Base-by-base conservation (phyloP, 2,329 filamentous ascomycete genomes). In the Ophiostoma sp. region DNA sequence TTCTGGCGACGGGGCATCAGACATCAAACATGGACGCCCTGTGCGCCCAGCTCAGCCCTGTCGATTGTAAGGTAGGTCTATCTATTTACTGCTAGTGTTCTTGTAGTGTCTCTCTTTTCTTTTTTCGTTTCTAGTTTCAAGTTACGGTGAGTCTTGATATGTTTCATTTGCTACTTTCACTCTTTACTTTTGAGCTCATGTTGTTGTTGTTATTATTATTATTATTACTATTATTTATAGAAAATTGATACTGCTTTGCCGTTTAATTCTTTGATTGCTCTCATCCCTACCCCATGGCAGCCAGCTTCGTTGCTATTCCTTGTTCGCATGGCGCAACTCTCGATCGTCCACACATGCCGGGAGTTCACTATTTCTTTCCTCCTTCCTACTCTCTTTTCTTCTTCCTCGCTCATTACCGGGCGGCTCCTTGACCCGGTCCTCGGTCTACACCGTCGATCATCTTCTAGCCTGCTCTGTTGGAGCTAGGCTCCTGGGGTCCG, bases 21-120 rank as follows among this genome's bases (percentile, higher is more conserved):
- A 55, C 49, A 55, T 55, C 49, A 49, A 49, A 55, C 49, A 55
- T 7, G 18, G 27, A 55, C 49, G 4, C 49, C 49, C 49, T 27
- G 49, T 27, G 11, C 49, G 4, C 49, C 18, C n/a, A 27, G 36
- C 41, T 62, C 58, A 62, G 58, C 58, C 58, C 58, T 62, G 58
- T 62, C 58, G 12, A 9, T 62, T 62, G 40, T 1, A 11, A 4
- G 12, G 38, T n/a, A 41, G 5, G 40, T 38, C n/a, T 16, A 7
- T 62, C 0, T n/a, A 16, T 62, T n/a, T 8, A 36, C 52, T 55
- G 18, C 49, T 2, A 40, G 55, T 40, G 12, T 41, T n/a, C 38
- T 40, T 12, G 5, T 12, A 40, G 55, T 14, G 9, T 62, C 18
- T 38, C 11, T 16, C 36, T 62, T n/a, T n/a, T 62, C 42, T 55